Evolutionary conservation across 1,284 basidiomycete species (phyloP), one percentile per base, ranked within the genome.

Genomic region (Rhodotorula sp.): DNA sequence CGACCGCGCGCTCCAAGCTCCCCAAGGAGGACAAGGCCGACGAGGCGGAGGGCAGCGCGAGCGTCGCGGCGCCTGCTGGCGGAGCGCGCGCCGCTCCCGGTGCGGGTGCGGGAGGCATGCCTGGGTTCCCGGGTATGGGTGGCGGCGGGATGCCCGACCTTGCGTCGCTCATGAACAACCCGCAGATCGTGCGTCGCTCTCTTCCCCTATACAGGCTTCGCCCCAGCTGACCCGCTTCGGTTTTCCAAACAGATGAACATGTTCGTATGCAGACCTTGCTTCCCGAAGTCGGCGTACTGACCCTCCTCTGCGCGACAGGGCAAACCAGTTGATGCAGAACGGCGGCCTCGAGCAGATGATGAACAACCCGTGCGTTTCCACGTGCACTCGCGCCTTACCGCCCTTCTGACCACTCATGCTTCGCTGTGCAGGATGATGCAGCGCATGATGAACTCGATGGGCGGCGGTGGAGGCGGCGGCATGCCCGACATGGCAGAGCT

Each of bases 91-190:
- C 21, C 14, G 77, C 80, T 25, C 54, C 79, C 3, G 78, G 81
- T 45, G 81, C 80, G 21, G 65, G 63, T 65, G 82, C 88, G 82
- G 86, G 87, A 9, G 84, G 66, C n/a, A 67, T 67, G n/a, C 58
- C 66, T 16, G 77, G 70, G 21, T 72, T 77, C 60, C 74, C 77
- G 19, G 81, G 80, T 12, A 77, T 81, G 73, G 70, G 81, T 8
- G 91, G 90, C 10, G 91, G 91, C 7, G 92, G 93, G 57, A 93
- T 94, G 91, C 95, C 95, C 4, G 92, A 97, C 82, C 74, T 99
- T 42, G 88, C 89, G 7, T 82, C 86, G 67, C 79, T 99, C 80
- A 89, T 99, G 91, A 91, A 89, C 83, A 97, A 99, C 83, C 96
- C 96, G 3, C 89, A 89, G 82, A 49, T 50, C 45, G 81, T 70